Evolutionary conservation across 306 rosid genomes (phyloP).

Genomic region (Acmispon strigosus): DNA sequence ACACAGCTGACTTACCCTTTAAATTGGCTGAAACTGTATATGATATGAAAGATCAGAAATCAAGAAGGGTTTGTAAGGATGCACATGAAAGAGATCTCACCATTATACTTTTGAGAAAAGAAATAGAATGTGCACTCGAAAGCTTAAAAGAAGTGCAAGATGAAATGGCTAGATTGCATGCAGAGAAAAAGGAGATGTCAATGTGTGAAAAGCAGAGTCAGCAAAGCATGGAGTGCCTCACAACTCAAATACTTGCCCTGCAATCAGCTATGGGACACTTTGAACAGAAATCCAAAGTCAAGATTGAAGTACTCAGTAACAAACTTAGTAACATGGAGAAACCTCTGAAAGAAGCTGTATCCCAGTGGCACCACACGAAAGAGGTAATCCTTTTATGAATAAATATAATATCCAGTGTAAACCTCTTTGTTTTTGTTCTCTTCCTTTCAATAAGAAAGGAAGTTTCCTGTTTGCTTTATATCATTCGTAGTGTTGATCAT

Average conservation of each 20-base stretch:
- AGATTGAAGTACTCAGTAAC: conserved; percentile 48
- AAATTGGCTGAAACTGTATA: conserved; percentile 20
- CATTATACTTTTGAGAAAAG: conserved; percentile 69
- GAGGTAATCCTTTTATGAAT: conserved; percentile 39
- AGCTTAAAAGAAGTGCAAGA: conserved; percentile 72
- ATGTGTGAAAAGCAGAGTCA: conserved; percentile 43
- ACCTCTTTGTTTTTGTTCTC: not conserved
- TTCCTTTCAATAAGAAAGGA: not conserved
- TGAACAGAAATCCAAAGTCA: conserved; percentile 49
- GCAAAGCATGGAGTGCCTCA: conserved; percentile 45
- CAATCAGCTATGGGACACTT: conserved; percentile 46
- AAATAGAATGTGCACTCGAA: conserved; percentile 72
- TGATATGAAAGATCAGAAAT: conserved; percentile 20
- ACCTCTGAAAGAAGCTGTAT: conserved; percentile 48
- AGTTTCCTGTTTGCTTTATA: not conserved
- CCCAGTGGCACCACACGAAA: conserved; percentile 46
- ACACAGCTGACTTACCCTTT: conserved; percentile 28
- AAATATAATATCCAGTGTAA: not conserved
- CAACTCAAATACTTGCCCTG: conserved; percentile 44
- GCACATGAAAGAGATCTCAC: conserved; percentile 49
- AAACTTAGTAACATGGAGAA: conserved; percentile 42
- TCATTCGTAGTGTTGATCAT: not conserved
- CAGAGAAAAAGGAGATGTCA: conserved; percentile 58
- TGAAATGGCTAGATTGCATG: conserved; percentile 68
- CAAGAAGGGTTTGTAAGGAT: conserved; percentile 25